These are phyloP conservation scores for Candida lessepsii DNA, from an alignment of 805 yeast genomes.

Conservation along the genomic window DNA sequence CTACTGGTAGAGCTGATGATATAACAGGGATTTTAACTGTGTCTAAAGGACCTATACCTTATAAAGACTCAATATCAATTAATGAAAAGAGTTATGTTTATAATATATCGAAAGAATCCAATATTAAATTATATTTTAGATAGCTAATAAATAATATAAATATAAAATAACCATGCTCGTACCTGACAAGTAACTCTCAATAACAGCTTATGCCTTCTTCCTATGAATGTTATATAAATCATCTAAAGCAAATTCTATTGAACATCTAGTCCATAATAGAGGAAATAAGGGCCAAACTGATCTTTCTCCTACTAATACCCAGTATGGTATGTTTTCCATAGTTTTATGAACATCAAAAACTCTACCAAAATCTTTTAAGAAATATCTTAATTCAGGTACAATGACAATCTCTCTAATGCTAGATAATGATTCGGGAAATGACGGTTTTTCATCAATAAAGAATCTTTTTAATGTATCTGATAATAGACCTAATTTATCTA, in stretches of 20 bases:
- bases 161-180: background rate
- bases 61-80: slow-evolving; percentile 15
- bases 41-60: slow-evolving; percentile 51
- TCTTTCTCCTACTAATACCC: slow-evolving; percentile 87
- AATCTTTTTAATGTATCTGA: slow-evolving; percentile 69
- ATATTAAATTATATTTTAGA: slow-evolving; percentile 44
- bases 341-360: slow-evolving; percentile 75
- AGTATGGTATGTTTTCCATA: slow-evolving; percentile 74
- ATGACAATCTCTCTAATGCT: slow-evolving; percentile 75
- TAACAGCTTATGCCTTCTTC: slow-evolving; percentile 20
- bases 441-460: slow-evolving; percentile 77
- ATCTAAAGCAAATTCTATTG: slow-evolving; percentile 86
- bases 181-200: background rate
- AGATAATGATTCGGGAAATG: slow-evolving; percentile 66
- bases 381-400: slow-evolving; percentile 78
- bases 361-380: slow-evolving; percentile 68
- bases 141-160: slow-evolving; percentile 18
- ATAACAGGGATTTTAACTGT: slow-evolving; percentile 71
- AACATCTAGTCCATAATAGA: slow-evolving; percentile 80
- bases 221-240: slow-evolving; percentile 56
- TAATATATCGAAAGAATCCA: slow-evolving; percentile 54
- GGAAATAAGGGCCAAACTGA: slow-evolving; percentile 93
- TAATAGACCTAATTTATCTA: slow-evolving; percentile 75
- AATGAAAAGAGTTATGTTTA: slow-evolving; percentile 65
- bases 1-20: slow-evolving; percentile 81